Base-by-base conservation (phyloP, 2,329 filamentous ascomycete species). In the Gliomastix tumulicola region DNA sequence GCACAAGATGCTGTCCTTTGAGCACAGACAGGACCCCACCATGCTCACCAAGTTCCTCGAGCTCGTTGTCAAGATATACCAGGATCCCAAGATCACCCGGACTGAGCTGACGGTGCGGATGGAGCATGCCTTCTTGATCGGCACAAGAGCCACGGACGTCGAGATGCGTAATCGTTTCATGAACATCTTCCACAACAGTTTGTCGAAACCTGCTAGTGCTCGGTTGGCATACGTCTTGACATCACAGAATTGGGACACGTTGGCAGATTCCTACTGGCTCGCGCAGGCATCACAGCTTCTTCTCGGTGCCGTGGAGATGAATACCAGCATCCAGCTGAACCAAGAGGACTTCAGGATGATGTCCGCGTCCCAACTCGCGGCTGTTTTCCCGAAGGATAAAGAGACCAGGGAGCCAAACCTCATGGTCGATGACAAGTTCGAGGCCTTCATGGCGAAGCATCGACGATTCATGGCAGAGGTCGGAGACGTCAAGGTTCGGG, bases 1-100 rank as follows among this genome's bases (percentile, higher is more conserved):
- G n/a, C 89, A 94, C 51, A 99, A 98, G 65, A 99, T 99, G 92
- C 68, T 97, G 13, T 82, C 89, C 0, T 98, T 98, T 48, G 92
- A 99, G 60, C 79, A 86, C 39, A 77, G 92, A 27, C 65, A 74
- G 20, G 90, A 97, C 54, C 77, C 82, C 21, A 88, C 83, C 1
- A 82, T 98, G 65, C 71, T 98, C 39, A 88, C 83, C 47, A 90
- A 90, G 54, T 99, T 97, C 65, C 70, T 98, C 40, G 86, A 97
- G 46, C 77, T 99, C 19, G 92, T 99, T 19, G 94, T 98, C 48
- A 82, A 89, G 34, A 96, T 99, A 41, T 99, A 99, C 56, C 94
- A 98, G 54, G 92, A 98, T 51, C 87, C 88, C 1, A 95, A 94
- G 62, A 92, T 98, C 44, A 88, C 89, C 2, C 77, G 89, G 21